Conservation (phyloP, 2,329 filamentous ascomycete species). For the Fusarium sarcochroum region DNA sequence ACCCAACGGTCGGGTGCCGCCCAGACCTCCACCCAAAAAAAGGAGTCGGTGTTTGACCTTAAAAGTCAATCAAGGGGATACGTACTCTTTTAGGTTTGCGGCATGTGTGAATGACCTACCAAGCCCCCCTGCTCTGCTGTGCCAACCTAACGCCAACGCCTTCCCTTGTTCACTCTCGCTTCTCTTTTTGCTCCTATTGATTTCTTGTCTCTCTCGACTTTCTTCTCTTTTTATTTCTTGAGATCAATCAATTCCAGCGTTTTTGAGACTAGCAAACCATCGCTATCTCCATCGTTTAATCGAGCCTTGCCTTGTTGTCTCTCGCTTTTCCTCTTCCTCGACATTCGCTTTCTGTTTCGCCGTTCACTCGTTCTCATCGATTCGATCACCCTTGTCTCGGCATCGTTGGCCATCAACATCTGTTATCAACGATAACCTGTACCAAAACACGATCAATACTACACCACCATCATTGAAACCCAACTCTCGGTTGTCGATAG, state of each 20-base stretch:
- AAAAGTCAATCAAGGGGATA: slow-evolving; percentile 27
- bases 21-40: slow-evolving; percentile 26
- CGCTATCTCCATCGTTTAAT: slow-evolving; percentile 20
- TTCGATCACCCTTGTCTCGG: slow-evolving; percentile 20
- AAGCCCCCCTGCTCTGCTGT: slow-evolving; percentile 40
- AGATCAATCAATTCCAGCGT: slow-evolving; percentile 26
- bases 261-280: slow-evolving; percentile 19
- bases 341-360: slow-evolving; percentile 33
- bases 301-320: slow-evolving; percentile 28
- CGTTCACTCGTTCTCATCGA: slow-evolving; percentile 24
- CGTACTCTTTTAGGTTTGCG: slow-evolving; percentile 18
- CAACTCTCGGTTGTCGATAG: neutral
- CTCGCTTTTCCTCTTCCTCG: slow-evolving; percentile 32
- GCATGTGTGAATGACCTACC: slow-evolving; percentile 19
- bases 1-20: slow-evolving; percentile 21
- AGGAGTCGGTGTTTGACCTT: slow-evolving; percentile 23
- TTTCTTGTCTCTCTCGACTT: slow-evolving; percentile 33
- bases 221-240: slow-evolving; percentile 20
- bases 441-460: slow-evolving; percentile 17
- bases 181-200: slow-evolving; percentile 30
- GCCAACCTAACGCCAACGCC: slow-evolving; percentile 42
- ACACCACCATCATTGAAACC: slow-evolving; percentile 13
- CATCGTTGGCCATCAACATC: slow-evolving; percentile 13
- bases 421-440: neutral
- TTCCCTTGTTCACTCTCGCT: slow-evolving; percentile 35